Base-by-base conservation (phyloP, 805 yeast species). In the Lipomyces yamanashiensis region DNA sequence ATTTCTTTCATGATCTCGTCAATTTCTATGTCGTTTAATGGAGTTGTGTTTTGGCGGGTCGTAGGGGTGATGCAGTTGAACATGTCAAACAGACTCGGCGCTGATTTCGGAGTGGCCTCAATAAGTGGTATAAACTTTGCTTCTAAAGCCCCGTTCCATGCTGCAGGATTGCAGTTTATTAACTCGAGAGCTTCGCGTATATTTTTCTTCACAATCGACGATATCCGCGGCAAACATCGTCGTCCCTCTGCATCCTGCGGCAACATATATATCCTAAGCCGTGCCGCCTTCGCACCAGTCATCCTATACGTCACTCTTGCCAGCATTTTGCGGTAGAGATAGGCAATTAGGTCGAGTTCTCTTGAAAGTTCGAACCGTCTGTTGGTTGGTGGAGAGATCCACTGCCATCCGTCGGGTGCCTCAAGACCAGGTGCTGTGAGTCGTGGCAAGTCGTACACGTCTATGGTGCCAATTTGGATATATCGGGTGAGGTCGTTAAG, bases 321-420 rank as follows among this genome's bases (percentile, higher is more conserved):
- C 64, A 75, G 78, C 9, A 80, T 76, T 62, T 79, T 74, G 8
- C 76, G 71, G 1, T 81, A 73, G 55, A 87, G 76, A 61, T 82
- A 82, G 4, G 40, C 52, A 55, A 58, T n/a, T 63, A 48, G 40
- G 10, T 37, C 19, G 7, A 59, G 60, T 58, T 48, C 66, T 69
- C 21, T 54, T 5, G 48, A 8, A 17, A 50, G 23, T 54, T 64
- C 1, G 49, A 54, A 3, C 28, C 63, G 41, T 6, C 64, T 58
- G 4, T 78, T 71, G 63, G 70, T 76, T 17, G 83, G 83, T 9
- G 82, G 75, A 64, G 84, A 85, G 15, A 84, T 74, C 89, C 89
- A 85, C 55, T 54, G 69, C 89, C 89, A 86, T 0, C 78, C 80
- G 70, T 77, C 82, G 6, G 77, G 77, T 0, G 82, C 78, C 9